Evolutionary conservation across 257 asterid genomes (phyloP).

Genomic region (Scutellaria barbata): DNA sequence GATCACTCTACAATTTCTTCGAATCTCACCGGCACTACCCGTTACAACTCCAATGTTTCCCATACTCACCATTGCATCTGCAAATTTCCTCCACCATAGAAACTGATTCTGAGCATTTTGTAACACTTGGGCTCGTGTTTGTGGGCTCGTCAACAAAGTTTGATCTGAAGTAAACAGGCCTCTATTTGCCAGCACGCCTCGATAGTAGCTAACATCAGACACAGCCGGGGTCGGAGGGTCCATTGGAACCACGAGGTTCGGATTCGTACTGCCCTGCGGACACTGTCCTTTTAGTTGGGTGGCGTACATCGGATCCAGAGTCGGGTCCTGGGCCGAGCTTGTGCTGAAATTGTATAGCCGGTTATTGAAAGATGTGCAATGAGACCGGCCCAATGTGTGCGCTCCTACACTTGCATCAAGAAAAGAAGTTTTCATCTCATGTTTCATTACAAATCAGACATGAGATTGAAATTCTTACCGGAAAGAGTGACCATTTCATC

Average conservation of each 20-base stretch:
- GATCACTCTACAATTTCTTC: constrained; percentile 62
- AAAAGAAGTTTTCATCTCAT: neutral
- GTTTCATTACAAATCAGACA: neutral
- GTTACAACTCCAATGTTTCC: constrained; percentile 57
- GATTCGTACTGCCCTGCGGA: constrained; percentile 39
- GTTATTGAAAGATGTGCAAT: constrained; percentile 59
- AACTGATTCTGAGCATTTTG: constrained; percentile 44
- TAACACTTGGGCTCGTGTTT: constrained; percentile 39
- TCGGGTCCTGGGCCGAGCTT: constrained; percentile 55
- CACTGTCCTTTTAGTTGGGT: constrained; percentile 54
- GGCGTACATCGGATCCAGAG: constrained; percentile 57
- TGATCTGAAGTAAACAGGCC: constrained; percentile 62
- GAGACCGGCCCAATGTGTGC: constrained; percentile 79
- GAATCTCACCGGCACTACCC: constrained; percentile 59
- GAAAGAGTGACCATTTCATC: constrained; percentile 92
- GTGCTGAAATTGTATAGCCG: constrained; percentile 66
- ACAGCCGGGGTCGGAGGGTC: constrained; percentile 47
- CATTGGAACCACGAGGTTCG: constrained; percentile 60
- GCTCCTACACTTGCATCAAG: constrained; percentile 52
- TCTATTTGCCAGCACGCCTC: constrained; percentile 36
- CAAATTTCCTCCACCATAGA: constrained; percentile 48
- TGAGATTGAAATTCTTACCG: constrained; percentile 43
- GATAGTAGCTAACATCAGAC: constrained; percentile 45
- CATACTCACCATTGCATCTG: constrained; percentile 61
- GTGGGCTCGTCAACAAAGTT: constrained; percentile 37